Conservation (phyloP, 305 asterid species). For the Nicotiana rustica region DNA sequence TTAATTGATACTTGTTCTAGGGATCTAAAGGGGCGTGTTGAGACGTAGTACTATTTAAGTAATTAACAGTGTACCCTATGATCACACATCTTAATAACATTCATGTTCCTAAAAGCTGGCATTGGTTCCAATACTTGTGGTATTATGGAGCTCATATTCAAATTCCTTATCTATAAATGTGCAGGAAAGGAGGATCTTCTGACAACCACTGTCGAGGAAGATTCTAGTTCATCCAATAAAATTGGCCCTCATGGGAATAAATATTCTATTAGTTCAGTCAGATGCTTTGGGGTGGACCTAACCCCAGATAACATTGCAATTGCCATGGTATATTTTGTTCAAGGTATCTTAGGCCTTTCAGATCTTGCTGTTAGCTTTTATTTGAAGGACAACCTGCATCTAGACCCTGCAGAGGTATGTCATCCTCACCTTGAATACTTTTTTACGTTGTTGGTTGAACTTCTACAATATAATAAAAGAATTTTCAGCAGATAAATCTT, state of each 20-base stretch:
- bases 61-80: too few relatives aligned
- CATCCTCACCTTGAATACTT: constrained; percentile 19
- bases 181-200: constrained; percentile 62
- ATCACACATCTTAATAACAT: too few relatives aligned
- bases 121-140: neutral
- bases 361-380: constrained; percentile 90
- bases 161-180: constrained; percentile 39
- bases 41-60: too few relatives aligned
- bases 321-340: constrained; percentile 97
- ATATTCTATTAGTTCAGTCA: constrained; percentile 54
- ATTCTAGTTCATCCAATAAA: constrained; percentile 53
- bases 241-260: constrained; percentile 50
- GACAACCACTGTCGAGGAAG: constrained; percentile 55
- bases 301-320: constrained; percentile 89
- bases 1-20: too few relatives aligned
- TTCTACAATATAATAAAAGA: neutral
- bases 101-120: neutral
- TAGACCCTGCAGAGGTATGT: constrained; percentile 96
- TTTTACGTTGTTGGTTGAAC: neutral
- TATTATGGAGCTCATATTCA: too few relatives aligned
- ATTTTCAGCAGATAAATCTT: neutral
- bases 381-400: constrained; percentile 90
- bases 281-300: constrained; percentile 80
- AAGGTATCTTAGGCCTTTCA: constrained; percentile 91
- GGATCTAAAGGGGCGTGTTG: too few relatives aligned